Evolutionary conservation across 2,329 filamentous ascomycete species (phyloP).

Genomic region (Zasmidium angulare): DNA sequence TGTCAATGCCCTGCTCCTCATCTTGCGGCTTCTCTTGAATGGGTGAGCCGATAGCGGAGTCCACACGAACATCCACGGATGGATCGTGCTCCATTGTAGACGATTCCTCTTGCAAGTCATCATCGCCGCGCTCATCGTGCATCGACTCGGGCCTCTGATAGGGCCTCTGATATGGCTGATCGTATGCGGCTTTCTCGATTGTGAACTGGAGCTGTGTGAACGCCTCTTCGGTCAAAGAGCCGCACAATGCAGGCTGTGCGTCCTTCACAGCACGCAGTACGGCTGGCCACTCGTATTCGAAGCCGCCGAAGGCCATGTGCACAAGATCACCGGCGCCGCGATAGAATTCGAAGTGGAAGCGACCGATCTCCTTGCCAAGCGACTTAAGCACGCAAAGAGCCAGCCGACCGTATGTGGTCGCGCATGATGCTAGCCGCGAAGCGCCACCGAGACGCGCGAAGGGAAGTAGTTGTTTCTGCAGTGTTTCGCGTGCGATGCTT

Average conservation of each 20-base stretch:
- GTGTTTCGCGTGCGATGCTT: not conserved
- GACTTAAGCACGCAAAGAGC: not conserved
- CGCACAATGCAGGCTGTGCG: not conserved
- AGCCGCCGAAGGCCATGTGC: not conserved
- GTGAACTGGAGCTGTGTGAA: no score
- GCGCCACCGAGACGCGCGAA: not conserved
- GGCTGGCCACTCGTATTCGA: not conserved
- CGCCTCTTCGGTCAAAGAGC: no score
- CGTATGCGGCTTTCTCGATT: no score
- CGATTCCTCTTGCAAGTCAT: no score
- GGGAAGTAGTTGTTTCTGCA: not conserved
- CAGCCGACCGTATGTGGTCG: not conserved
- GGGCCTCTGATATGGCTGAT: no score
- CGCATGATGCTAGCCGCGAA: not conserved
- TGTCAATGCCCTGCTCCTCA: no score
- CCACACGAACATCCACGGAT: no score
- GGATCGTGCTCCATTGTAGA: no score
- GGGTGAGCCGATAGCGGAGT: no score
- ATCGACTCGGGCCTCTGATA: no score
- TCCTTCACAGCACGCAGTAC: not conserved
- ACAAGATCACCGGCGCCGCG: not conserved
- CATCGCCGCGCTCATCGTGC: no score
- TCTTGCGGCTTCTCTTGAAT: no score
- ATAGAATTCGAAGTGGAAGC: not conserved
- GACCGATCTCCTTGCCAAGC: not conserved